phyloP scores from a whole-genome alignment of 2,329 filamentous ascomycete genomes.

The Amauroascus verrucosus region DNA sequence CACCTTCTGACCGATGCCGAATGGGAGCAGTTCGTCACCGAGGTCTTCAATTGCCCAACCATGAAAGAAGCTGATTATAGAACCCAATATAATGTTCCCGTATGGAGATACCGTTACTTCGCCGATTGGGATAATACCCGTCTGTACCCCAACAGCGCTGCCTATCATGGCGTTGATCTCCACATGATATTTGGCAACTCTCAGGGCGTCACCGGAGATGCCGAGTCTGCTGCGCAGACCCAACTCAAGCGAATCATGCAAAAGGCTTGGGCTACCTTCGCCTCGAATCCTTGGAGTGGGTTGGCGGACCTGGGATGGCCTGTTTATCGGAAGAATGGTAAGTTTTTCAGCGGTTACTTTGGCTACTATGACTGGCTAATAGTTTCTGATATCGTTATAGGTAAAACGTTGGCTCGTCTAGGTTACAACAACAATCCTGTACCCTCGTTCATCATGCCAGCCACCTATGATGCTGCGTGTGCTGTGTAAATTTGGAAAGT shows the following conservation, averaged over 20 bases:
- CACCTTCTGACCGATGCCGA: constrained; percentile 15
- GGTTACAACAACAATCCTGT: constrained; percentile 9
- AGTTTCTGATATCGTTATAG: not conserved
- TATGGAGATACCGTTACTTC: constrained; percentile 24
- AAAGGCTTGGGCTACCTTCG: constrained; percentile 28
- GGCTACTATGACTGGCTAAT: not conserved
- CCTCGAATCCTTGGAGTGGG: constrained; percentile 24
- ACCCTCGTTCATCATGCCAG: constrained; percentile 4
- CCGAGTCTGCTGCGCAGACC: constrained; percentile 52
- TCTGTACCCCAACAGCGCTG: constrained; percentile 17
- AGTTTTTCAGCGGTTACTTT: not conserved
- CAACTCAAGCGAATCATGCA: constrained; percentile 24
- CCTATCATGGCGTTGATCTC: constrained; percentile 22
- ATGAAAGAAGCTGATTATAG: constrained; percentile 16
- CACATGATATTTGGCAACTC: constrained; percentile 25
- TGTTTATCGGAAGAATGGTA: constrained; percentile 9
- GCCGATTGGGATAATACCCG: constrained; percentile 23
- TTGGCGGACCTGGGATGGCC: constrained; percentile 18
- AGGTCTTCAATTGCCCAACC: constrained; percentile 22
- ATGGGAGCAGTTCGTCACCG: constrained; percentile 16
- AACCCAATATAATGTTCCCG: constrained; percentile 17
- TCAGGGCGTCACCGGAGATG: constrained; percentile 31
- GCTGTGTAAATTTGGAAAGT: no score
- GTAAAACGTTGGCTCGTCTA: not conserved
- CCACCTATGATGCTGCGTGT: constrained; percentile 5